Conservation (phyloP, 1,284 basidiomycete genomes). For the Heterobasidion irregulare region DNA sequence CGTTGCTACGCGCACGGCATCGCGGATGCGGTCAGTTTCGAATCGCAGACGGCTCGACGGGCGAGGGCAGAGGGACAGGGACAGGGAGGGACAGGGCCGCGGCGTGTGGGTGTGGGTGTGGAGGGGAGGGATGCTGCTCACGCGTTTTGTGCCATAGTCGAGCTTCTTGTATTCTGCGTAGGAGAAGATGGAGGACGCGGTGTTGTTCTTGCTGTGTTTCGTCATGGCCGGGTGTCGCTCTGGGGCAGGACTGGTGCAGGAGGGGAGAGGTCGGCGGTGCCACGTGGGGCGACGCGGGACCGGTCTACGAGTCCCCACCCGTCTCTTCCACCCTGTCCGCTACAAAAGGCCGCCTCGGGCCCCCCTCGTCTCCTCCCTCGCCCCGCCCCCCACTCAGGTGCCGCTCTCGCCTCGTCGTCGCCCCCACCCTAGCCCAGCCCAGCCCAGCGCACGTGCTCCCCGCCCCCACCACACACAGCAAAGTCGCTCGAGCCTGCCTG, state of each 20-base stretch:
- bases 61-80: background rate
- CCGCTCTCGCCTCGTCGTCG: too few species aligned
- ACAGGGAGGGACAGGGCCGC: background rate
- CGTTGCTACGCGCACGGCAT: conserved; percentile 47
- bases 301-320: too few species aligned
- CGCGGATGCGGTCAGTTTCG: background rate
- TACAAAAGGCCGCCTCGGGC: too few species aligned
- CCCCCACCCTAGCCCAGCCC: too few species aligned
- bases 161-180: conserved; percentile 81
- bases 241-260: background rate
- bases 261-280: too few species aligned
- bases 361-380: too few species aligned
- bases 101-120: background rate
- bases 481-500: background rate
- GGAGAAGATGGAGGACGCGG: conserved; percentile 78
- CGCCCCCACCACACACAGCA: too few species aligned
- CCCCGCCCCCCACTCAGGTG: too few species aligned
- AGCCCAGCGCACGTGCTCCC: too few species aligned
- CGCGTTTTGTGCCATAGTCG: conserved; percentile 73
- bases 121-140: conserved; percentile 26
- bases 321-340: too few species aligned
- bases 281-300: too few species aligned
- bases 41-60: too few species aligned
- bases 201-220: conserved; percentile 86
- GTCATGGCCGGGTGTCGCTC: conserved; percentile 41